Percentiles rank a stretch among this genome's conserved stretches.
Evolutionary conservation across 164 flowering plant species (phyloP).

Genomic region (Tinospora cordifolia): DNA sequence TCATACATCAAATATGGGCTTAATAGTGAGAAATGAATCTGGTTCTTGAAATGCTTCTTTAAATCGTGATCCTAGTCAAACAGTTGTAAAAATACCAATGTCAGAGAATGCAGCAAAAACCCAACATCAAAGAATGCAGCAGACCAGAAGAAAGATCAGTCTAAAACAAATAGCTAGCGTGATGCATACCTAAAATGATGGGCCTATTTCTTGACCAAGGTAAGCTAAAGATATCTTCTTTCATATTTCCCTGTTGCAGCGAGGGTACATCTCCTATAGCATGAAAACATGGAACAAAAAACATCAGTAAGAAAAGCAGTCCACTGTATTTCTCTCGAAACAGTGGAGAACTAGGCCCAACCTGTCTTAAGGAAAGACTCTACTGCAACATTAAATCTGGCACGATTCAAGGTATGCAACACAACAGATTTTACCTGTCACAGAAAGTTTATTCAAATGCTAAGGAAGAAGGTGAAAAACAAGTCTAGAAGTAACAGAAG

Average conservation of each 20-base stretch:
- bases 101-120: constrained; percentile 2
- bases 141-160: not conserved
- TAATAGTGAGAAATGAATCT: constrained; percentile 56
- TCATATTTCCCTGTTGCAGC: constrained; percentile 69
- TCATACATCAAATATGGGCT: constrained; percentile 83
- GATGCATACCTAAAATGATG: constrained; percentile 60
- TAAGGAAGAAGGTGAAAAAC: not conserved
- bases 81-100: constrained; percentile 8
- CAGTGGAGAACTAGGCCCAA: constrained; percentile 15
- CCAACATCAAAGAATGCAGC: constrained; percentile 5
- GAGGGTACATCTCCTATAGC: constrained; percentile 79
- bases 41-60: constrained; percentile 96
- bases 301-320: not conserved
- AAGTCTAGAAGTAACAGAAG: not conserved
- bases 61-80: constrained; percentile 68
- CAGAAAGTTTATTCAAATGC: not conserved
- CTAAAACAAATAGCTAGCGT: not conserved
- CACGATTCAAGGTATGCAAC: constrained; percentile 79
- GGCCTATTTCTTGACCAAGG: constrained; percentile 78
- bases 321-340: not conserved
- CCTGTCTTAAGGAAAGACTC: constrained; percentile 95
- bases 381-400: constrained; percentile 86
- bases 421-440: constrained; percentile 84
- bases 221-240: constrained; percentile 57
- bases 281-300: not conserved